Percentiles rank a stretch among this genome's conserved stretches.
These are phyloP conservation scores for Fagopyrum esculentum DNA, from an alignment of 148 eudicot species.

Conservation along the genomic window DNA sequence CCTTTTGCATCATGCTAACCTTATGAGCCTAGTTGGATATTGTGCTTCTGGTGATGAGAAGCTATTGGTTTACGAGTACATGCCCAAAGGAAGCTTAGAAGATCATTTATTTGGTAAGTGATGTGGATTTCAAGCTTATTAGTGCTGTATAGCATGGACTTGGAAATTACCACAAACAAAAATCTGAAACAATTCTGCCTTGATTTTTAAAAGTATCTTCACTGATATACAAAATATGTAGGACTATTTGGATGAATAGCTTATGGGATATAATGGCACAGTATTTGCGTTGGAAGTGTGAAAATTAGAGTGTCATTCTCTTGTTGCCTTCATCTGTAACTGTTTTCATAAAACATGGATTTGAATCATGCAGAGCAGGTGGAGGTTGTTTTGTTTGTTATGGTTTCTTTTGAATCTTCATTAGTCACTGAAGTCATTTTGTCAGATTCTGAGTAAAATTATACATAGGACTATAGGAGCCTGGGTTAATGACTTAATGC, in stretches of 20 bases:
- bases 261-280: not conserved
- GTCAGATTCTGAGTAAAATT: not conserved
- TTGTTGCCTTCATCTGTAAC: not conserved
- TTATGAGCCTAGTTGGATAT: constrained; percentile 15
- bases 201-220: not conserved
- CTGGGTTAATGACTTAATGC: too few relatives aligned
- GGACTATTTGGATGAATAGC: not conserved
- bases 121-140: not conserved
- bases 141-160: not conserved
- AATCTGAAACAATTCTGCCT: not conserved
- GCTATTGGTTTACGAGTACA: constrained; percentile 18
- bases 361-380: not conserved
- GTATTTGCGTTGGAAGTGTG: not conserved
- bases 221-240: not conserved
- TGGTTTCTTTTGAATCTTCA: not conserved
- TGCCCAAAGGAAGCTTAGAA: constrained; percentile 19
- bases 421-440: not conserved
- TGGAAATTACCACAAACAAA: not conserved
- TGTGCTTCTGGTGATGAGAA: constrained; percentile 18
- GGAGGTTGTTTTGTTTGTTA: not conserved
- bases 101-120: constrained; percentile 19
- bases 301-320: not conserved
- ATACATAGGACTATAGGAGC: not conserved
- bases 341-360: not conserved
- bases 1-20: constrained; percentile 17